Percentiles rank a stretch among this genome's conserved stretches.
These are phyloP conservation scores for Botrytis tulipae DNA, from an alignment of 2,329 filamentous ascomycete genomes.

Conservation along the genomic window DNA sequence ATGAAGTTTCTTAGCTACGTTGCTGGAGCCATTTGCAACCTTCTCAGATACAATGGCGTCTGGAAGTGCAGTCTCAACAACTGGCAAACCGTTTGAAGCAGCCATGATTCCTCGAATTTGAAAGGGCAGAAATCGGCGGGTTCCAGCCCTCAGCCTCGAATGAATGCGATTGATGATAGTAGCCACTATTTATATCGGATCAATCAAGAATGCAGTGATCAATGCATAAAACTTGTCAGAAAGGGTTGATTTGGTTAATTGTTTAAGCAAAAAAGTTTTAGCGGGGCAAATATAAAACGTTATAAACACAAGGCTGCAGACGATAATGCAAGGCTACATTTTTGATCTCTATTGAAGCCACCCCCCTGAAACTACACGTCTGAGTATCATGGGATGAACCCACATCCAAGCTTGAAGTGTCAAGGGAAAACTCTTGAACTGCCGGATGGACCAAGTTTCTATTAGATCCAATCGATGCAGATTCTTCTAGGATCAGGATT, in stretches of 20 bases:
- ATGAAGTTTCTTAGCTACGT: conserved; percentile 57
- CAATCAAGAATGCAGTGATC: background rate
- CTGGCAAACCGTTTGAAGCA: conserved; percentile 22
- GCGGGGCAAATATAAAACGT: background rate
- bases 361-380: background rate
- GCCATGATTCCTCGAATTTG: conserved; percentile 27
- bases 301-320: background rate
- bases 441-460: background rate
- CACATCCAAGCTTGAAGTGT: conserved; percentile 6
- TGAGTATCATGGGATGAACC: background rate
- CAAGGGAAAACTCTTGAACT: background rate
- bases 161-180: conserved; percentile 13
- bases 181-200: conserved; percentile 28
- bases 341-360: background rate
- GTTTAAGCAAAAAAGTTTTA: conserved; percentile 9
- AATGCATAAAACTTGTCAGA: background rate
- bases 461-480: background rate
- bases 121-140: conserved; percentile 28
- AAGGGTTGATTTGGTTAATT: background rate
- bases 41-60: background rate
- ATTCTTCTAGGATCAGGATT: conserved; percentile 12
- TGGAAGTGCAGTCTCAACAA: conserved; percentile 19
- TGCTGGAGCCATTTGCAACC: conserved; percentile 7
- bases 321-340: background rate
- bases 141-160: conserved; percentile 36